A percentile compares a stretch with the other conserved stretches of the same genome.
Evolutionary conservation across 371 early-diverging fungal genomes (phyloP).

Genomic region (Choanephora cucurbitarum): DNA sequence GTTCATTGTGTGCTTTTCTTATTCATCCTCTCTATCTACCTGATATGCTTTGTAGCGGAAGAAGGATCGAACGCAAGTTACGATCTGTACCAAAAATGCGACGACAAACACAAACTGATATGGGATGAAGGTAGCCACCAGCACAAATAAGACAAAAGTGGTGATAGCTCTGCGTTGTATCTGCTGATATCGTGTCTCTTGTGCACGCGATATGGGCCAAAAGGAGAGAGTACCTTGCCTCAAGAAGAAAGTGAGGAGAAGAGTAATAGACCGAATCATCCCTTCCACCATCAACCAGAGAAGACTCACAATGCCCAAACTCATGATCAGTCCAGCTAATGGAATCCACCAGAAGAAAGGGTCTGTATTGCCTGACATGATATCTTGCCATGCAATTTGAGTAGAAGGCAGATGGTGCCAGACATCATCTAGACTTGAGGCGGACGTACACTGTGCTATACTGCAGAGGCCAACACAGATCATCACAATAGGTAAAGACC

Average conservation of each 20-base stretch:
- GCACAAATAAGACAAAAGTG: slow-evolving; percentile 57
- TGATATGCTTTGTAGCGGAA: slow-evolving; percentile 31
- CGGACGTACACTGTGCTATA: slow-evolving; percentile 33
- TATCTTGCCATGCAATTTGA: slow-evolving; percentile 40
- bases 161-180: slow-evolving; percentile 58
- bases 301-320: slow-evolving; percentile 53
- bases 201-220: slow-evolving; percentile 22
- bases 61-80: slow-evolving; percentile 64
- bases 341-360: slow-evolving; percentile 70
- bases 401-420: slow-evolving; percentile 34
- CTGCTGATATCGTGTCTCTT: slow-evolving; percentile 39
- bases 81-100: slow-evolving; percentile 73
- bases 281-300: slow-evolving; percentile 49
- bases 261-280: slow-evolving; percentile 16
- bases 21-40: no score
- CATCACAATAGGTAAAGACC: slow-evolving; percentile 38
- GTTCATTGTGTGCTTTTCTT: slow-evolving; percentile 14
- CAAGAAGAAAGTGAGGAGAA: slow-evolving; percentile 8
- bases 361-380: slow-evolving; percentile 58
- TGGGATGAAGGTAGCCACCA: slow-evolving; percentile 76
- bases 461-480: slow-evolving; percentile 33
- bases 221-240: slow-evolving; percentile 5
- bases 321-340: slow-evolving; percentile 49
- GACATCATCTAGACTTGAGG: slow-evolving; percentile 28
- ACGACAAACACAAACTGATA: slow-evolving; percentile 84